phyloP scores from a whole-genome alignment of 2,329 filamentous ascomycete genomes.

The Colletotrichum lini region DNA sequence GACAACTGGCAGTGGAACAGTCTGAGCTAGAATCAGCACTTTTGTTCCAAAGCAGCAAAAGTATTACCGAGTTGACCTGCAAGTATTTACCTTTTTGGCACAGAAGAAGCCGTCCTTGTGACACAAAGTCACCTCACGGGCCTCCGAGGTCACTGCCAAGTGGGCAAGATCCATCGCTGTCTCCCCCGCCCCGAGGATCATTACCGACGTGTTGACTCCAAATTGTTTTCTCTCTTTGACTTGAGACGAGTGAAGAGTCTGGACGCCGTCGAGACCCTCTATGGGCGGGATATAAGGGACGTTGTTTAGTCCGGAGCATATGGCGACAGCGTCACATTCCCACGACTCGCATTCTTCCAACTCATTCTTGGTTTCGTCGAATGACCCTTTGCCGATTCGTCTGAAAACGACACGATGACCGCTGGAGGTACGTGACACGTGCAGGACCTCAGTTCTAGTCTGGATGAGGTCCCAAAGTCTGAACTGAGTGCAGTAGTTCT shows the following conservation, averaged over 20 bases:
- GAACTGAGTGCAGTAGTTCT: slow-evolving; percentile 57
- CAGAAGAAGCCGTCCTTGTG: slow-evolving; percentile 63
- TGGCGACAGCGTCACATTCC: slow-evolving; percentile 61
- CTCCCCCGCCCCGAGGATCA: slow-evolving; percentile 61
- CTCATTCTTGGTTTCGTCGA: not conserved
- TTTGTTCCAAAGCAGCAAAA: too few relatives aligned
- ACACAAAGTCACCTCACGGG: slow-evolving; percentile 59
- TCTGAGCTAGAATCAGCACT: not conserved
- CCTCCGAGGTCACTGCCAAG: slow-evolving; percentile 59
- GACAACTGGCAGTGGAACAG: slow-evolving; percentile 23
- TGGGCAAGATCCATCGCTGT: slow-evolving; percentile 62
- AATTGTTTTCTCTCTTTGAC: slow-evolving; percentile 60
- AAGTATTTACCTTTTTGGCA: slow-evolving; percentile 57
- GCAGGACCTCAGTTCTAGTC: slow-evolving; percentile 51
- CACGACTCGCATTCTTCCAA: slow-evolving; percentile 40
- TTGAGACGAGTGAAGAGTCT: slow-evolving; percentile 58
- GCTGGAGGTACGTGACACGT: slow-evolving; percentile 43
- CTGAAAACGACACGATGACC: slow-evolving; percentile 20
- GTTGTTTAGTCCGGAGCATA: slow-evolving; percentile 63
- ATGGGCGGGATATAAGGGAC: slow-evolving; percentile 56
- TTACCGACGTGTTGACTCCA: slow-evolving; percentile 55
- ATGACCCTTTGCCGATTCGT: slow-evolving; percentile 21
- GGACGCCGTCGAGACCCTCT: slow-evolving; percentile 55
- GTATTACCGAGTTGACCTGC: not conserved
- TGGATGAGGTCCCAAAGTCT: slow-evolving; percentile 55